Base-by-base conservation (phyloP, 2,329 filamentous ascomycete genomes). In the Talaromyces marneffei region DNA sequence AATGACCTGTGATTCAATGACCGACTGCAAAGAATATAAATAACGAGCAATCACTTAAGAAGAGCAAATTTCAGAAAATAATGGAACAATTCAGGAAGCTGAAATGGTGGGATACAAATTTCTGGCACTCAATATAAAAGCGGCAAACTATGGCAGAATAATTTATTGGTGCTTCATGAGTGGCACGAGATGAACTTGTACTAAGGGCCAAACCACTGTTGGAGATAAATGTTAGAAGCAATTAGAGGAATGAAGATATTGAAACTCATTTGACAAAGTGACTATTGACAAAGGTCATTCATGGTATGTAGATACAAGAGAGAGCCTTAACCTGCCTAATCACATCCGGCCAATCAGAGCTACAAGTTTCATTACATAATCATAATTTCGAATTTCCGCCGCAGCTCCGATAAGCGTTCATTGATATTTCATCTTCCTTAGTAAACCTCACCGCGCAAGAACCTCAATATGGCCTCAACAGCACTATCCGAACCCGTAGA, bases 401-500 rank as follows among this genome's bases (percentile, higher is more conserved):
- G 50, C 39, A 58, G 40, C 60, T 57, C 44, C 54, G 31, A 63
- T 57, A 50, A 56, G 46, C 18, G 48, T 60, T 55, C 31, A 29
- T 23, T 16, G 18, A 58, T n/a, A n/a, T 18, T 23, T 52, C 20
- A 39, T 55, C 37, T n/a, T 23, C 18, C 1, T 29, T 14, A 40
- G 14, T n/a, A 55, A 18, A 60, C n/a, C 16, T 35, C 39, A 55
- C 39, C 40, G 16, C 20, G 27, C 18, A 46, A 48, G 42, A 53
- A 20, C 27, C 14, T 33, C 61, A 64, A 40, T 61, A 74, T 74
- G 72, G 68, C 71, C 37, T 69, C 73, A 42, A 67, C 67, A 60
- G 62, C 65, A 44, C 61, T 68, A 12, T 62, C 63, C 35, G 66
- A 69, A 78, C 80, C 62, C 75, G 81, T 67, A 82, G 81, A 46